phyloP scores from a whole-genome alignment of 2,329 filamentous ascomycete species.

The Chaetomium globosum region DNA sequence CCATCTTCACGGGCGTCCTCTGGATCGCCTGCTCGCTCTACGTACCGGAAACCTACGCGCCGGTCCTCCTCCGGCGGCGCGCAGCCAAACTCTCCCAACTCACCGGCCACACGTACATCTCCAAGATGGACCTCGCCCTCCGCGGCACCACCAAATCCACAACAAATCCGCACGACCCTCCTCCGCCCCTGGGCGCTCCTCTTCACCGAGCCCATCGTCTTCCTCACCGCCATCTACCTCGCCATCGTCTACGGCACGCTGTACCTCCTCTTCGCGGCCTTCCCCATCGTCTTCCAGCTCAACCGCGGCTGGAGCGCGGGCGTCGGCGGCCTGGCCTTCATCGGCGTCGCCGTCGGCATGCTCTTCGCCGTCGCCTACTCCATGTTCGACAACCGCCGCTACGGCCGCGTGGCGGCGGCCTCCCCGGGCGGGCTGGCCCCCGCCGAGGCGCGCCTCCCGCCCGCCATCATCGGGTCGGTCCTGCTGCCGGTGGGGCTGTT shows the following conservation, averaged over 20 bases:
- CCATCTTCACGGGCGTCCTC: conserved; percentile 63
- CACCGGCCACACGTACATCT: conserved; percentile 60
- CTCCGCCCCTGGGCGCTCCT: conserved; percentile 69
- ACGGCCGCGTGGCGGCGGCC: conserved; percentile 48
- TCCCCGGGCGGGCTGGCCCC: conserved; percentile 57
- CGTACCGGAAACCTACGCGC: conserved; percentile 64
- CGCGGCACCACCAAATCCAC: conserved; percentile 28
- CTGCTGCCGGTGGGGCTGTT: conserved; percentile 66
- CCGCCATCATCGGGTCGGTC: conserved; percentile 63
- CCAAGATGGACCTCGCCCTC: conserved; percentile 50
- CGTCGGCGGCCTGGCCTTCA: conserved; percentile 65
- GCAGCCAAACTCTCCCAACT: conserved; percentile 54
- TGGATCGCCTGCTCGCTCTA: conserved; percentile 57
- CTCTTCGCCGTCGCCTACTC: conserved; percentile 59
- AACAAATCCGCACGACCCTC: conserved; percentile 61
- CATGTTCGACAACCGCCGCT: conserved; percentile 59
- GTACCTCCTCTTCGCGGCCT: conserved; percentile 63
- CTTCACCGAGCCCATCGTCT: conserved; percentile 70
- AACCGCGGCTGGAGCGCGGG: conserved; percentile 61
- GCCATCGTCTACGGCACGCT: conserved; percentile 62
- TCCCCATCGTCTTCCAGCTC: conserved; percentile 67
- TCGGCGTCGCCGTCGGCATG: conserved; percentile 71
- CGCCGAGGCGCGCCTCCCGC: conserved; percentile 66
- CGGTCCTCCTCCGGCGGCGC: conserved; percentile 58
- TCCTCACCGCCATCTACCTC: conserved; percentile 67